These are phyloP conservation scores for Calocybe gambosa DNA, from an alignment of 1,284 basidiomycete species.

Conservation along the genomic window DNA sequence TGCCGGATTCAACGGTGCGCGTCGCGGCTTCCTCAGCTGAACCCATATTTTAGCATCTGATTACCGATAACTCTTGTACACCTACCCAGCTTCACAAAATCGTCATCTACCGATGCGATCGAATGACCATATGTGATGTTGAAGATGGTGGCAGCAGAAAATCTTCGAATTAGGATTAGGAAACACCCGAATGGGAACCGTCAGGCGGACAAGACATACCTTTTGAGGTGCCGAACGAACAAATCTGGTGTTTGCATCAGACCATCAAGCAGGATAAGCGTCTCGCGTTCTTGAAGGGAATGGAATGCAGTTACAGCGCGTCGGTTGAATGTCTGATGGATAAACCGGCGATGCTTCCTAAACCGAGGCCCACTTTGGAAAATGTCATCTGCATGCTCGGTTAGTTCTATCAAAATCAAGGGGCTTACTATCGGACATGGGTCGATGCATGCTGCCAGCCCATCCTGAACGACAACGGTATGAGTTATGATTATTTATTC, in stretches of 20 bases:
- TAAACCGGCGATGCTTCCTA: slow-evolving; percentile 43
- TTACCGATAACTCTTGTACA: slow-evolving; percentile 8
- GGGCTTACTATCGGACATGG: slow-evolving; percentile 37
- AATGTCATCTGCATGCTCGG: too few species aligned
- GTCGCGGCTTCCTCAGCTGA: slow-evolving; percentile 41
- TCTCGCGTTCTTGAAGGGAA: slow-evolving; percentile 37
- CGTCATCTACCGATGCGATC: slow-evolving; percentile 36
- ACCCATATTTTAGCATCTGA: slow-evolving; percentile 13
- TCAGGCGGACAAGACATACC: slow-evolving; percentile 20
- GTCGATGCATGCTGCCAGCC: slow-evolving; percentile 40
- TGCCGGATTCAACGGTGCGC: slow-evolving; percentile 43
- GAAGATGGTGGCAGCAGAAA: slow-evolving; percentile 40
- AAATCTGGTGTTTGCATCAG: slow-evolving; percentile 32
- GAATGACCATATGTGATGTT: slow-evolving; percentile 41
- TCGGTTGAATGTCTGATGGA: slow-evolving; percentile 42
- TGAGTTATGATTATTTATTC: not conserved
- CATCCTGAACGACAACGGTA: slow-evolving; percentile 28
- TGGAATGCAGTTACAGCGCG: slow-evolving; percentile 31
- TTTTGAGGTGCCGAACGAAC: slow-evolving; percentile 36
- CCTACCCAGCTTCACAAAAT: slow-evolving; percentile 33
- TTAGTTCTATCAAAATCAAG: too few species aligned
- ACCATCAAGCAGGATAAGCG: slow-evolving; percentile 31
- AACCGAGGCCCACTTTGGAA: slow-evolving; percentile 42
- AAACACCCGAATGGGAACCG: not conserved
- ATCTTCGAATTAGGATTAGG: slow-evolving; percentile 24